These are phyloP conservation scores for Kazachstania martiniae DNA, from an alignment of 805 yeast species.

Conservation along the genomic window DNA sequence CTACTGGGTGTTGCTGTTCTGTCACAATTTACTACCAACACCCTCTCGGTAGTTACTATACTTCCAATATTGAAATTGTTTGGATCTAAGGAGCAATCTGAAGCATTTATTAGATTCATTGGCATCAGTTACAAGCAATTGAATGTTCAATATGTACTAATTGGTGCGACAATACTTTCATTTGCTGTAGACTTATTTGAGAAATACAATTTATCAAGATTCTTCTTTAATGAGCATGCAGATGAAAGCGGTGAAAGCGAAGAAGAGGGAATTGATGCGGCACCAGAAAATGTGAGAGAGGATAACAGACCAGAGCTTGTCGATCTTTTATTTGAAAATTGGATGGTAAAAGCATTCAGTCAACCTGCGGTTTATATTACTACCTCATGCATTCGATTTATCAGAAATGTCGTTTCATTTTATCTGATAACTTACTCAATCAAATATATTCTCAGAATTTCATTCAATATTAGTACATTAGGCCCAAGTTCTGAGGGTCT, in stretches of 20 bases:
- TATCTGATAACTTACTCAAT: too few relatives aligned
- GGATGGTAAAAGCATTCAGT: constrained; percentile 2
- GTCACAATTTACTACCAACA: constrained; percentile 12
- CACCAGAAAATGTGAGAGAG: neutral
- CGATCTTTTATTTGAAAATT: constrained; percentile 5
- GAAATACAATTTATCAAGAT: constrained; percentile 7
- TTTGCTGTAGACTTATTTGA: constrained; percentile 11
- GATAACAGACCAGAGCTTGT: constrained; percentile 3
- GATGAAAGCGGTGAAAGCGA: constrained; percentile 8
- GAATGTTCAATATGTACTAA: constrained; percentile 15
- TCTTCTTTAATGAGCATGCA: constrained; percentile 13
- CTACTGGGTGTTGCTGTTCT: constrained; percentile 12
- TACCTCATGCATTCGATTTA: too few relatives aligned
- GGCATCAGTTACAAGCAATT: constrained; percentile 5
- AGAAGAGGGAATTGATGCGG: constrained; percentile 1
- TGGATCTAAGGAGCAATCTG: neutral
- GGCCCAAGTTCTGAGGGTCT: too few relatives aligned
- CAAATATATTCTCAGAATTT: too few relatives aligned
- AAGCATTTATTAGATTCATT: constrained; percentile 1
- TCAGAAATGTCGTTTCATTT: too few relatives aligned
- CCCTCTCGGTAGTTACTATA: constrained; percentile 5
- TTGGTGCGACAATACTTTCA: constrained; percentile 9
- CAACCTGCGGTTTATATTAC: neutral
- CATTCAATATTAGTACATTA: too few relatives aligned
- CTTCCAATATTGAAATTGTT: constrained; percentile 5